phyloP scores from a whole-genome alignment of 2,329 filamentous ascomycete species.

The Mycosphaerella arachidis region DNA sequence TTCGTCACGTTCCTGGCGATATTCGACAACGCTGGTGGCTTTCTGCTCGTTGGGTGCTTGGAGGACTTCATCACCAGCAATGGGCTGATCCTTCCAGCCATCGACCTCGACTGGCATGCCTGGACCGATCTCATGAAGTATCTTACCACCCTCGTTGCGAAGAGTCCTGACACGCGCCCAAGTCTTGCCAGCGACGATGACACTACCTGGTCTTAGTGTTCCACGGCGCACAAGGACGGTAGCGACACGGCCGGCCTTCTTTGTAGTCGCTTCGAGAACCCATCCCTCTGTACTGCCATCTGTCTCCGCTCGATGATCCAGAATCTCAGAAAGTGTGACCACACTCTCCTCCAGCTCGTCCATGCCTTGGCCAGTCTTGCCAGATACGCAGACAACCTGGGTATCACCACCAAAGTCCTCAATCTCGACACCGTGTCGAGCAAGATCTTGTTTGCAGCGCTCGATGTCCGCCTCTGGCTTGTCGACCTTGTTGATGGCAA shows the following conservation, averaged over 20 bases:
- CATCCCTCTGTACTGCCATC: conserved; percentile 82
- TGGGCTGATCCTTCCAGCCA: conserved; percentile 86
- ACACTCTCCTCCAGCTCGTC: conserved; percentile 86
- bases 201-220: conserved; percentile 73
- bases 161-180: conserved; percentile 83
- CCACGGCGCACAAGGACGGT: conserved; percentile 86
- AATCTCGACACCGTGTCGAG: conserved; percentile 77
- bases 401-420: conserved; percentile 95
- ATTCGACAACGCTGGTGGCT: conserved; percentile 72
- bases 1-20: conserved; percentile 68
- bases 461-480: conserved; percentile 77
- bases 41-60: conserved; percentile 74
- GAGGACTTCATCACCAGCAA: conserved; percentile 80
- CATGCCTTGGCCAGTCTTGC: conserved; percentile 92
- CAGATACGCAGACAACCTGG: conserved; percentile 85
- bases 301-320: conserved; percentile 78
- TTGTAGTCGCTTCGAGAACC: conserved; percentile 88
- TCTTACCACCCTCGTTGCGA: conserved; percentile 75
- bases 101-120: conserved; percentile 89
- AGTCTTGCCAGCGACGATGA: conserved; percentile 80
- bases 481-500: conserved; percentile 96
- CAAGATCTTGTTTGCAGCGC: conserved; percentile 81
- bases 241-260: conserved; percentile 76
- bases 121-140: conserved; percentile 69
- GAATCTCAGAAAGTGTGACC: conserved; percentile 76